A percentile compares a stretch with the other conserved stretches of the same genome.
Evolutionary conservation across 441 rosid species (phyloP).

Genomic region (Pelargonium australe): DNA sequence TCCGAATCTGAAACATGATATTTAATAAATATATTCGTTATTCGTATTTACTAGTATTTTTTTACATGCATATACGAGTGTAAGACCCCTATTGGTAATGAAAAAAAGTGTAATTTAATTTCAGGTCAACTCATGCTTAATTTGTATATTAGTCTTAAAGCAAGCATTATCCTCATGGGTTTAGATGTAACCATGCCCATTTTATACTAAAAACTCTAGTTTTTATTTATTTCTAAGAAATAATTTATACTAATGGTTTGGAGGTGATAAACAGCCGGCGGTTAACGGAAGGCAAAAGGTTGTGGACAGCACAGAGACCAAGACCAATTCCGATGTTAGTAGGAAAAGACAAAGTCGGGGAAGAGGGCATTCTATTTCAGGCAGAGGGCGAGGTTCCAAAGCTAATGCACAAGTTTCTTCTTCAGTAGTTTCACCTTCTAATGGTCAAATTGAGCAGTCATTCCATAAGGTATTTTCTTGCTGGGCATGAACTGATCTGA

Average conservation of each 20-base stretch:
- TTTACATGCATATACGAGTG: not conserved
- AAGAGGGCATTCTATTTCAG: conserved; percentile 55
- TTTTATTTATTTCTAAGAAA: not conserved
- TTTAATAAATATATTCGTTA: too few relatives aligned
- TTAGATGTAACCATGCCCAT: not conserved
- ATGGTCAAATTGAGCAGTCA: conserved; percentile 60
- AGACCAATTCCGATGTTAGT: conserved; percentile 43
- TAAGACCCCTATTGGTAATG: not conserved
- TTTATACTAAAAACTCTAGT: not conserved
- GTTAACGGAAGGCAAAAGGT: conserved; percentile 61
- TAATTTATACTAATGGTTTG: conserved; percentile 16
- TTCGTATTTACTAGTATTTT: too few relatives aligned
- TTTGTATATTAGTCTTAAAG: not conserved
- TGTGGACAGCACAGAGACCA: conserved; percentile 47
- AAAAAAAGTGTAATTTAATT: not conserved
- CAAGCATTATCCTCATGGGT: not conserved
- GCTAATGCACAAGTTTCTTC: conserved; percentile 48
- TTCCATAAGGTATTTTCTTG: conserved; percentile 46
- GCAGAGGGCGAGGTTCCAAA: conserved; percentile 85
- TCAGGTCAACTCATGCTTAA: not conserved
- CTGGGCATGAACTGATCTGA: conserved; percentile 12
- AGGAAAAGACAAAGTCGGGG: conserved; percentile 85
- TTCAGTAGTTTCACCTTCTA: conserved; percentile 38
- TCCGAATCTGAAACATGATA: not conserved
- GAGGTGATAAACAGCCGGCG: conserved; percentile 36